These are phyloP conservation scores for Syzygium jambos DNA, from an alignment of 345 rosid genomes.

Conservation along the genomic window DNA sequence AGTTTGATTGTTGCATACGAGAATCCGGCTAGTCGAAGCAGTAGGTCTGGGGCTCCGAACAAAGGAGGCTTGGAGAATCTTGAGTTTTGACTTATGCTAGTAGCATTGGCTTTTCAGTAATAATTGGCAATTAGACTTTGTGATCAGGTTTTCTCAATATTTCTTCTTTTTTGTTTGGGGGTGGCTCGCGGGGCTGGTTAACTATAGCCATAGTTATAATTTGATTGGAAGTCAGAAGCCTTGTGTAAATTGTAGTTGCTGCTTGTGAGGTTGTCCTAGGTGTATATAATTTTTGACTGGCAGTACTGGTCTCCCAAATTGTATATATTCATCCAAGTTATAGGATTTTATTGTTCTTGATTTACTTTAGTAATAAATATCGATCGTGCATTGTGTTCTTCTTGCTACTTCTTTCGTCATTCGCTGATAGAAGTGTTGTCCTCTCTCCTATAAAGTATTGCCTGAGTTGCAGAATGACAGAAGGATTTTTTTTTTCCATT, in stretches of 20 bases:
- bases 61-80: neutral
- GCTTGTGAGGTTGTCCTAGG: neutral
- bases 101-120: neutral
- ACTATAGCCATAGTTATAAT: neutral
- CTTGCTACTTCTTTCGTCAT: neutral
- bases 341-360: neutral
- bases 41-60: neutral
- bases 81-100: neutral
- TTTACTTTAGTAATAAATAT: neutral
- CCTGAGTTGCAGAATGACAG: neutral
- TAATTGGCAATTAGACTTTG: neutral
- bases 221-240: neutral
- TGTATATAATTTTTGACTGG: conserved; percentile 6
- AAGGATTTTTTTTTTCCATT: neutral
- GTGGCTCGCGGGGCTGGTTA: neutral
- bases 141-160: neutral
- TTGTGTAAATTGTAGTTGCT: neutral
- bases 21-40: neutral
- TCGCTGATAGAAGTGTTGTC: neutral
- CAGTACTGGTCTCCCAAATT: neutral
- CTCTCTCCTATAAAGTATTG: neutral
- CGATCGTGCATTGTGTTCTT: neutral
- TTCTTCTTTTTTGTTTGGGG: neutral
- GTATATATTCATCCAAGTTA: neutral
- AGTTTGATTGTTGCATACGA: neutral